Evolutionary conservation across 2,329 filamentous ascomycete genomes (phyloP), one percentile per base, ranked within the genome.

Genomic region (Gnomoniopsis sp.): DNA sequence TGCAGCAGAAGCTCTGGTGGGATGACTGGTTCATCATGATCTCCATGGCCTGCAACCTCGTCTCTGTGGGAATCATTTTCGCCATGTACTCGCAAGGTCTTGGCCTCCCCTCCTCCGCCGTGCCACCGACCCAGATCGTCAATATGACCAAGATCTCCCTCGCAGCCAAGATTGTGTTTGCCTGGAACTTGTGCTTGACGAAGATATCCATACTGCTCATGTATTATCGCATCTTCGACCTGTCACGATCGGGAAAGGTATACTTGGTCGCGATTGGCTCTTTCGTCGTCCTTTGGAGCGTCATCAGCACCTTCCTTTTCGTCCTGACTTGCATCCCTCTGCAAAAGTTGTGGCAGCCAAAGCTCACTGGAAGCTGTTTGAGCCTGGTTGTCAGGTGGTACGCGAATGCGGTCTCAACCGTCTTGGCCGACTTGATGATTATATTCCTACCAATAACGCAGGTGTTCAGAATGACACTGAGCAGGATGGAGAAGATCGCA

Each of bases 321-420:
- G 74, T 81, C 58, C 83, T 84, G 64, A 78, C 81, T 64, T 83
- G 80, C 68, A 70, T 74, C 0, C 80, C 80, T 0, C 74, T 82
- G 7, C 65, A 74, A 51, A 81, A 79, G 65, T 67, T 79, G 0
- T 83, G 79, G 79, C 72, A 80, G 22, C 73, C 73, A 0, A 64
- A 72, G 0, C 55, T 80, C 1, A 75, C 77, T 0, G 79, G 79
- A 12, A 68, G 64, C 3, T 83, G 80, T 63, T 78, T 82, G 63
- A 71, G 80, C 65, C 74, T 80, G 23, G 76, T 80, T 47, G 77
- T 69, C 6, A 77, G 76, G 0, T 83, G 81, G 72, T 77, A 81
- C 34, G 74, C 75, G 48, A 82, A 81, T 57, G 78, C 75, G 1
- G 70, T 75, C 0, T 74, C 77, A 6, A 80, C 77, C 4, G 75